Evolutionary conservation across 805 yeast species (phyloP).

Genomic region (Yarrowia sp.): DNA sequence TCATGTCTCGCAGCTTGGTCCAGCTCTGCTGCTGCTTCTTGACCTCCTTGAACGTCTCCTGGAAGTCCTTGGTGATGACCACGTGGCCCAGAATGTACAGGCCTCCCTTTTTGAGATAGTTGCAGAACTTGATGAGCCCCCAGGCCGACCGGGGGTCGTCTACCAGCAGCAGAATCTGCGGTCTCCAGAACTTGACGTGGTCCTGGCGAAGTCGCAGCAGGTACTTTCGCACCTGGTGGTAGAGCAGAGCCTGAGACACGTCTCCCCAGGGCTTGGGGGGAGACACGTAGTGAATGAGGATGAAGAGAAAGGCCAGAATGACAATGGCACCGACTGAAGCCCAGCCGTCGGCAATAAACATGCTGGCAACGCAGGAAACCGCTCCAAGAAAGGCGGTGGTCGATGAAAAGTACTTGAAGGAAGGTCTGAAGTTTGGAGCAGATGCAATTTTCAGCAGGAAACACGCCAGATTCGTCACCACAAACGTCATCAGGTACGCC

Average conservation of each 20-base stretch:
- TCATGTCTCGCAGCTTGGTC: slow-evolving; percentile 78
- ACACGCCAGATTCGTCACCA: slow-evolving; percentile 93
- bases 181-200: slow-evolving; percentile 98
- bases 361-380: slow-evolving; percentile 72
- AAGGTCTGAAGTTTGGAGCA: slow-evolving; percentile 98
- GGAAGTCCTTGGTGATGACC: slow-evolving; percentile 68
- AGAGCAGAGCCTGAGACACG: slow-evolving; percentile 91
- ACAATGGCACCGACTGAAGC: slow-evolving; percentile 81
- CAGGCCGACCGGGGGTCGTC: slow-evolving; percentile 93
- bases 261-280: slow-evolving; percentile 99
- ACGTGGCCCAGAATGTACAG: slow-evolving; percentile 92
- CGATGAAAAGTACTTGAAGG: slow-evolving; percentile 84
- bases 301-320: slow-evolving; percentile 68
- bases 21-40: slow-evolving; percentile 79
- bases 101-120: slow-evolving; percentile 94
- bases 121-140: slow-evolving; percentile 91
- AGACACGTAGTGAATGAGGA: slow-evolving; percentile 84
- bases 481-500: slow-evolving; percentile 96
- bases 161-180: slow-evolving; percentile 85
- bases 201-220: slow-evolving; percentile 81
- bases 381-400: slow-evolving; percentile 83
- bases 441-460: slow-evolving; percentile 84
- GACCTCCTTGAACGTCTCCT: slow-evolving; percentile 70
- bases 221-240: slow-evolving; percentile 96
- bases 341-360: slow-evolving; percentile 93